phyloP scores from a whole-genome alignment of 345 rosid genomes.

The Carallia pectinifolia region DNA sequence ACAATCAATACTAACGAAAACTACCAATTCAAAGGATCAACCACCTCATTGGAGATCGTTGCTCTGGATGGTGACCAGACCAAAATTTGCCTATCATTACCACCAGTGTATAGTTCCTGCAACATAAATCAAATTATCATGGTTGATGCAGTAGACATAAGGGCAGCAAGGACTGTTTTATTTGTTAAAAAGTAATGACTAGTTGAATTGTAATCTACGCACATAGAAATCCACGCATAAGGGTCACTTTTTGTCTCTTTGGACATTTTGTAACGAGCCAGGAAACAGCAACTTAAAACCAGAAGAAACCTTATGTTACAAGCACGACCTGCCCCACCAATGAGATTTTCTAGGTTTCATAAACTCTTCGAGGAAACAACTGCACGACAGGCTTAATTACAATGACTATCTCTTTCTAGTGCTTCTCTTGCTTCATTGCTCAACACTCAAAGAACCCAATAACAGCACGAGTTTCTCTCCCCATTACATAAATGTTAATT shows the following conservation, averaged over 20 bases:
- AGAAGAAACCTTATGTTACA: neutral
- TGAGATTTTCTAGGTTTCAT: neutral
- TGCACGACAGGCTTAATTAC: neutral
- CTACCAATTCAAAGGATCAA: slow-evolving; percentile 13
- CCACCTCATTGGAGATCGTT: slow-evolving; percentile 36
- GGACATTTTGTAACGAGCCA: neutral
- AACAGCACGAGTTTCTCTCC: neutral
- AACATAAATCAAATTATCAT: slow-evolving; percentile 13
- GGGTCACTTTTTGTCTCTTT: neutral
- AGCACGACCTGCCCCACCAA: neutral
- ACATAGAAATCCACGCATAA: neutral
- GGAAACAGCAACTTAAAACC: neutral
- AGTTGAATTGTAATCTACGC: too few species aligned
- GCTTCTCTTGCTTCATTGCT: neutral
- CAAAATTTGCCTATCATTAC: slow-evolving; percentile 77
- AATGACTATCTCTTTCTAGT: neutral
- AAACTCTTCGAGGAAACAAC: neutral
- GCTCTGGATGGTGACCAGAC: slow-evolving; percentile 74
- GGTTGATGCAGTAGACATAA: neutral
- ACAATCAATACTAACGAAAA: neutral
- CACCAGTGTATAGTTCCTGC: slow-evolving; percentile 85
- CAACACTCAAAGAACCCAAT: neutral
- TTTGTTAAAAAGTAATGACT: too few species aligned
- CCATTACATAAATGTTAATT: neutral
- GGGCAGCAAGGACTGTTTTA: too few species aligned